Conservation (phyloP, 768 basidiomycete species). For the Tephrocybe sp. region DNA sequence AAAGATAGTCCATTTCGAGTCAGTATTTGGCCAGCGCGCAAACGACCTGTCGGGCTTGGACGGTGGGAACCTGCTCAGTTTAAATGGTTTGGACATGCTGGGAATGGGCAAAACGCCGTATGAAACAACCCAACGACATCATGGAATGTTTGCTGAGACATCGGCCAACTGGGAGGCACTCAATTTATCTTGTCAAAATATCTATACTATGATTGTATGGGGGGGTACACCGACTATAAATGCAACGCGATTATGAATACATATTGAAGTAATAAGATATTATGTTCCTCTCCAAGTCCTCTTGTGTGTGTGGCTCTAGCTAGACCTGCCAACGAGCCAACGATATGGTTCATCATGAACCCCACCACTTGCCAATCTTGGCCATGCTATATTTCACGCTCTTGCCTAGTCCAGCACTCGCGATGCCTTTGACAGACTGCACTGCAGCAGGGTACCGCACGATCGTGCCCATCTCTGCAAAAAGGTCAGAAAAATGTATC, state of each 20-base stretch:
- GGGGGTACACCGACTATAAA: slow-evolving; percentile 4
- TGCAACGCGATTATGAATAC: slow-evolving; percentile 9
- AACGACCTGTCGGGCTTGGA: slow-evolving; percentile 21
- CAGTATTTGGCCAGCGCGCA: slow-evolving; percentile 28
- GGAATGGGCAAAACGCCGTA: neutral
- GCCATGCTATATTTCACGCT: slow-evolving; percentile 69
- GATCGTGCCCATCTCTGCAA: slow-evolving; percentile 69
- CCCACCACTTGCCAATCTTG: slow-evolving; percentile 89
- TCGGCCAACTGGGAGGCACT: neutral
- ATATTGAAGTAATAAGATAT: slow-evolving; percentile 6
- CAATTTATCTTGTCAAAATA: too few species aligned
- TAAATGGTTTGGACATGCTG: slow-evolving; percentile 1
- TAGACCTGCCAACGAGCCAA: slow-evolving; percentile 6
- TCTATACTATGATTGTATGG: slow-evolving; percentile 7
- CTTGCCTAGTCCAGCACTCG: slow-evolving; percentile 79
- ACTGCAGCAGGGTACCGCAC: slow-evolving; percentile 82
- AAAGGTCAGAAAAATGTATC: neutral
- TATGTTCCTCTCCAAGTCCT: slow-evolving; percentile 11
- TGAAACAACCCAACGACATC: neutral
- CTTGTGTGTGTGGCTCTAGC: slow-evolving; percentile 4
- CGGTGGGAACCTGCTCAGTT: slow-evolving; percentile 12
- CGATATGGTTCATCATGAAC: slow-evolving; percentile 16
- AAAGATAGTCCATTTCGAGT: slow-evolving; percentile 27
- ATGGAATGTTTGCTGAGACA: slow-evolving; percentile 4
- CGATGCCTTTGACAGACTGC: slow-evolving; percentile 83